These are phyloP conservation scores for Thielaviopsis ethacetica DNA, from an alignment of 2,329 filamentous ascomycete genomes.

Conservation along the genomic window DNA sequence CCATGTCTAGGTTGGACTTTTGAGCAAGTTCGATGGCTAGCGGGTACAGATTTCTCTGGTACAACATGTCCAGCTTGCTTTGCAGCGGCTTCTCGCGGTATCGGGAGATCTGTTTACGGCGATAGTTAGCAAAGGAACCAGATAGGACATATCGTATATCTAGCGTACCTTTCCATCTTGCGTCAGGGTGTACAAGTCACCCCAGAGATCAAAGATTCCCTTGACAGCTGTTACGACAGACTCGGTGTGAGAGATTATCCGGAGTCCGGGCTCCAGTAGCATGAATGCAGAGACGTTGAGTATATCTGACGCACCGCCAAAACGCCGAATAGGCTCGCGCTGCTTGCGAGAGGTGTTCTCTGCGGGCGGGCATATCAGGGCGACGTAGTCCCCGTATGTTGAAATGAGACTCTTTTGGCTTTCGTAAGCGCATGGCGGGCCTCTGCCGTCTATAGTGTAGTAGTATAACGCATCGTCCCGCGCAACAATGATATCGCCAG, in stretches of 20 bases:
- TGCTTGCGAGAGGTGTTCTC: conserved; percentile 11
- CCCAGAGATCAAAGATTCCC: conserved; percentile 74
- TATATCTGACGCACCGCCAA: conserved; percentile 59
- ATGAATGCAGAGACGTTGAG: conserved; percentile 83
- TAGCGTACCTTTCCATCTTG: conserved; percentile 69
- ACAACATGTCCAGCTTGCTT: conserved; percentile 83
- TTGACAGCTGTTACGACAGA: conserved; percentile 67
- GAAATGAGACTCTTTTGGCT: conserved; percentile 70
- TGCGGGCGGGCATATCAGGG: conserved; percentile 61
- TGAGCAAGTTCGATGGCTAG: conserved; percentile 85
- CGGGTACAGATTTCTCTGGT: conserved; percentile 83
- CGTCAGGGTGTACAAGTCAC: conserved; percentile 75
- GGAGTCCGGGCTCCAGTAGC: conserved; percentile 77
- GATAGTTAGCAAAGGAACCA: neutral
- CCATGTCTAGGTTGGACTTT: conserved; percentile 62
- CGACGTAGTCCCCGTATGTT: conserved; percentile 72
- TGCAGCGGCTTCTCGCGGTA: conserved; percentile 85
- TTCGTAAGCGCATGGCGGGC: conserved; percentile 81
- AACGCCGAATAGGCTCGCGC: conserved; percentile 31
- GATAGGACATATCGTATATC: neutral
- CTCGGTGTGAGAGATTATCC: conserved; percentile 81
- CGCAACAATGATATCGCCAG: conserved; percentile 77
- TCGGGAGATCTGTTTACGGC: conserved; percentile 46
- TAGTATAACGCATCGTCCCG: conserved; percentile 92
- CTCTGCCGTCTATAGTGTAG: conserved; percentile 71